Percentiles rank a stretch among this genome's conserved stretches.
These are phyloP conservation scores for Fusarium sacchari DNA, from an alignment of 2,329 filamentous ascomycete genomes.

Conservation along the genomic window DNA sequence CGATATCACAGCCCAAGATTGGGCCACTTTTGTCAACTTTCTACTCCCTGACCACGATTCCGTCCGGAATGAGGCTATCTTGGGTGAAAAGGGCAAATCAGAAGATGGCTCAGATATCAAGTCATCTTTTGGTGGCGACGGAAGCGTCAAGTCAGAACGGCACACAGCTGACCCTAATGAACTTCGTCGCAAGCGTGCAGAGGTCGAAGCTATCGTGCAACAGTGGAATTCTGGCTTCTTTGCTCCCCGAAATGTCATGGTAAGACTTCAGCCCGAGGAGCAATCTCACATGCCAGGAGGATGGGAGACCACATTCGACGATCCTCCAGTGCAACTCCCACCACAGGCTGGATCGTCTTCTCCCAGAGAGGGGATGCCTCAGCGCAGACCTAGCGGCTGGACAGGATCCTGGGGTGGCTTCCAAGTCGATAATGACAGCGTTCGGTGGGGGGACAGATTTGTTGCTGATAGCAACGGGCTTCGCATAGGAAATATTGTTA, in stretches of 20 bases:
- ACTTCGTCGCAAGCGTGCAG: slow-evolving; percentile 39
- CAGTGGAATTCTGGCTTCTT: slow-evolving; percentile 71
- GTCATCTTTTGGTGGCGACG: slow-evolving; percentile 11
- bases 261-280: slow-evolving; percentile 48
- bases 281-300: slow-evolving; percentile 41
- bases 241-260: slow-evolving; percentile 57
- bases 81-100: slow-evolving; percentile 60
- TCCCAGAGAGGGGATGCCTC: slow-evolving; percentile 16
- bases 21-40: slow-evolving; percentile 68
- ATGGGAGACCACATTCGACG: slow-evolving; percentile 41
- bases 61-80: slow-evolving; percentile 56
- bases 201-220: slow-evolving; percentile 54
- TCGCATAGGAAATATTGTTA: slow-evolving; percentile 56
- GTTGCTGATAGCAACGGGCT: slow-evolving; percentile 58
- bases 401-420: slow-evolving; percentile 47
- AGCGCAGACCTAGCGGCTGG: slow-evolving; percentile 22
- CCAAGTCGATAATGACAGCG: slow-evolving; percentile 54
- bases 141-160: slow-evolving; percentile 7
- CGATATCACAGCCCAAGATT: slow-evolving; percentile 63
- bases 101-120: slow-evolving; percentile 50
- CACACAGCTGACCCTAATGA: slow-evolving; percentile 30
- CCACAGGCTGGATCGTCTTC: slow-evolving; percentile 14
- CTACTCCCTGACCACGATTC: slow-evolving; percentile 61
- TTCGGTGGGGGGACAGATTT: slow-evolving; percentile 56
- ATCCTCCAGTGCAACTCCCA: slow-evolving; percentile 7